phyloP scores from a whole-genome alignment of 192 early-diverging fungal genomes.

The Radiomyces spectabilis region DNA sequence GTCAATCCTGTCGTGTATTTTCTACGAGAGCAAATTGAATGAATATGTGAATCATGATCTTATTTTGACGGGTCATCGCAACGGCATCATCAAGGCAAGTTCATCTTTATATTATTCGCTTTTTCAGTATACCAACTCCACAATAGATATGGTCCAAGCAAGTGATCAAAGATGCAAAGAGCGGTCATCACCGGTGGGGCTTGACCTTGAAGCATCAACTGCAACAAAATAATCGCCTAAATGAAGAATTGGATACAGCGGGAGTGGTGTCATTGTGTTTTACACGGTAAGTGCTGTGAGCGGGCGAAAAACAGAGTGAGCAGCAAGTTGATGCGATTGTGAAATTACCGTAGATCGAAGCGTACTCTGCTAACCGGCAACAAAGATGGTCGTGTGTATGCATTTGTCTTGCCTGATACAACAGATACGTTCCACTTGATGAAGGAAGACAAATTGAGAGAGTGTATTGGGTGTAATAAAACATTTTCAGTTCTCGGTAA shows the following conservation, averaged over 20 bases:
- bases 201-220: conserved; percentile 28
- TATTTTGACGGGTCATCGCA: conserved; percentile 51
- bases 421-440: conserved; percentile 40
- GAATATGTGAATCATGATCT: conserved; percentile 42
- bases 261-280: conserved; percentile 35
- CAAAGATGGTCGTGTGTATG: conserved; percentile 35
- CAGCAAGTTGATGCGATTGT: too few species aligned
- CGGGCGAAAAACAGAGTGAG: too few species aligned
- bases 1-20: conserved; percentile 42
- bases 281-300: conserved; percentile 29
- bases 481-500: conserved; percentile 44
- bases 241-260: conserved; percentile 13
- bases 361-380: conserved; percentile 43
- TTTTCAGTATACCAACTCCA: neutral
- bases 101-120: neutral
- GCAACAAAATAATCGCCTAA: conserved; percentile 29
- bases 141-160: conserved; percentile 24
- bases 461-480: conserved; percentile 43
- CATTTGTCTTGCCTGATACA: conserved; percentile 46
- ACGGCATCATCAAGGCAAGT: conserved; percentile 44
- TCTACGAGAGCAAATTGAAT: conserved; percentile 38
- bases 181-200: conserved; percentile 23
- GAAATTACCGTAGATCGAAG: conserved; percentile 17
- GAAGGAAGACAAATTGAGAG: conserved; percentile 34
- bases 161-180: conserved; percentile 7